These are phyloP conservation scores for Phytophthora podocarpi DNA, from an alignment of 352 stramenopile genomes.

Conservation along the genomic window DNA sequence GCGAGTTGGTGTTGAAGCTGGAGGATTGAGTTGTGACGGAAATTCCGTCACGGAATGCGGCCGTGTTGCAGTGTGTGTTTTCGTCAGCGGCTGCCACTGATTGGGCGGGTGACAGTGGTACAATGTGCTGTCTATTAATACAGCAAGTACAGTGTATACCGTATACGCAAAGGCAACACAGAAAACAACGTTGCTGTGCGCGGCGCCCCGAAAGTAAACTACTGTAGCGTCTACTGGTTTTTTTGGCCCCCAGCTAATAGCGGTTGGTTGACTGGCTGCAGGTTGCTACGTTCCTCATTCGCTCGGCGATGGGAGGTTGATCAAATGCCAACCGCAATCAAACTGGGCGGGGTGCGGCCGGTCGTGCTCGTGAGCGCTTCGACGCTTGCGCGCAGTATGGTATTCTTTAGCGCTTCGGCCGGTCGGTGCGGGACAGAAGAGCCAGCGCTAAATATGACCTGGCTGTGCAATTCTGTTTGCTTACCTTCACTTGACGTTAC, in stretches of 20 bases:
- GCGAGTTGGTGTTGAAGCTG: slow-evolving; percentile 18
- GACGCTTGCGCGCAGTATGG: slow-evolving; percentile 1
- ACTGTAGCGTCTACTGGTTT: neutral
- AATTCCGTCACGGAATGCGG: too few species aligned
- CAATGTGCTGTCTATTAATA: neutral
- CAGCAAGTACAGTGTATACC: neutral
- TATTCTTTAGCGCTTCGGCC: neutral
- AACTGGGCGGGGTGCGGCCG: neutral
- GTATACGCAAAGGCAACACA: too few species aligned
- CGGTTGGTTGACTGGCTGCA: neutral
- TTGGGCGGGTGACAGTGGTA: slow-evolving; percentile 1
- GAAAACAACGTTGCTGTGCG: neutral
- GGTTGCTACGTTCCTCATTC: slow-evolving; percentile 3
- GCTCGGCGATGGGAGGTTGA: neutral
- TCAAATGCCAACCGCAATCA: neutral
- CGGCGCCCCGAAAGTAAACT: neutral
- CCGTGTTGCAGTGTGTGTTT: slow-evolving; percentile 17
- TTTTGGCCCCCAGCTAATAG: neutral
- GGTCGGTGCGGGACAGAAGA: slow-evolving; percentile 4
- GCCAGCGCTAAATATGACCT: neutral
- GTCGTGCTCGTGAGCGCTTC: neutral
- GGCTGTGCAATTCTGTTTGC: neutral
- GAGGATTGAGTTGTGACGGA: slow-evolving; percentile 29
- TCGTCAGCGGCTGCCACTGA: slow-evolving; percentile 2
- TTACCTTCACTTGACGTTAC: slow-evolving; percentile 18